Evolutionary conservation across 2,329 filamentous ascomycete genomes (phyloP), one percentile per base, ranked within the genome.

Genomic region (Dothideomycetes sp.): DNA sequence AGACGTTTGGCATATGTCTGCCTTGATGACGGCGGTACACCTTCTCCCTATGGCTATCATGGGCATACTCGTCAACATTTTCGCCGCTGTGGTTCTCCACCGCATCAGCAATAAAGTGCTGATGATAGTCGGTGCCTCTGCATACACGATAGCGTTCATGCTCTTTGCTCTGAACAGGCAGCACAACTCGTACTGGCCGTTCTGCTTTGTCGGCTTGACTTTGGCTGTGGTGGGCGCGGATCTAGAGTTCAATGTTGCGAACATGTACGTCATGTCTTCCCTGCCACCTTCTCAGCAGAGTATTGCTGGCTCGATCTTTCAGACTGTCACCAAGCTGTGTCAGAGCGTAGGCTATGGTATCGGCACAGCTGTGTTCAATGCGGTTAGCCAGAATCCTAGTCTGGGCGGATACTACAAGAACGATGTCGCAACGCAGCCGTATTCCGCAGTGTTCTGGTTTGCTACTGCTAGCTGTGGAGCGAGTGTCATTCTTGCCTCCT

Each of bases 181-280:
- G 1, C 63, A 70, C 8, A 69, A 68, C 40, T 68, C 63, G 14
- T 83, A 83, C 53, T 84, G 79, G 79, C 70, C 70, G 0, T 75
- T 79, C 44, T 66, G 72, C 4, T 83, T 83, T 52, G 76, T 78
- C 0, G 69, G 69, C 0, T 57, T 81, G 30, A 57, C 77, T 12
- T 56, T 83, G 18, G 69, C 71, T 16, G 78, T 82, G 1, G 61
- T 80, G 3, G 79, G 79, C 1, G 77, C 77, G 0, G 80, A 83
- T 51, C 71, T 84, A 24, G 73, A 82, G 42, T 83, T 82, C 55
- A 81, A 81, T 44, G 78, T 83, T 16, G 72, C 74, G 3, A 83
- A 84, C 68, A 79, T 83, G 70, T 83, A 82, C 47, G 77, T 83
- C 39, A 74, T 81, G 66, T 77, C 74, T 3, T 74, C 73, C 0